Evolutionary conservation across 2,329 filamentous ascomycete genomes (phyloP).

Genomic region (Colletotrichum plurivorum): DNA sequence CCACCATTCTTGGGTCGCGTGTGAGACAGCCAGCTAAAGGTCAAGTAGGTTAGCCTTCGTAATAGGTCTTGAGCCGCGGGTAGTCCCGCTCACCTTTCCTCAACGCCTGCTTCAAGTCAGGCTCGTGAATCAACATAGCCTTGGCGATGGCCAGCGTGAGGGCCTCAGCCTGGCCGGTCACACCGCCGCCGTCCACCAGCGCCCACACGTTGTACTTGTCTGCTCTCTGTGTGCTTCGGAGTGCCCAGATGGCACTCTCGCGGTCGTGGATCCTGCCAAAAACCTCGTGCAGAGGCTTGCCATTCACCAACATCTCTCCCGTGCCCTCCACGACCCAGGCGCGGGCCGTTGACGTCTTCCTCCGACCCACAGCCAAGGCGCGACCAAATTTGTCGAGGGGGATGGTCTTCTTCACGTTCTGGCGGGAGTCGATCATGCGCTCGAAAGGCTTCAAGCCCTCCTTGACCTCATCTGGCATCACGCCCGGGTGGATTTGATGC

Average conservation of each 20-base stretch:
- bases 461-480: slow-evolving; percentile 80
- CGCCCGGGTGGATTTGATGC: slow-evolving; percentile 85
- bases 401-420: slow-evolving; percentile 73
- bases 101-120: slow-evolving; percentile 87
- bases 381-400: slow-evolving; percentile 83
- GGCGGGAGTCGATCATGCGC: slow-evolving; percentile 79
- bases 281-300: slow-evolving; percentile 83
- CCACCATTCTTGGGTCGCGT: slow-evolving; percentile 90
- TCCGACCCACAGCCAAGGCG: slow-evolving; percentile 83
- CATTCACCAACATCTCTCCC: slow-evolving; percentile 91
- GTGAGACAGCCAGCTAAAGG: slow-evolving; percentile 89
- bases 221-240: slow-evolving; percentile 84
- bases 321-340: slow-evolving; percentile 94
- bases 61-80: not conserved
- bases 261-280: slow-evolving; percentile 94
- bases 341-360: slow-evolving; percentile 88
- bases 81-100: slow-evolving; percentile 81
- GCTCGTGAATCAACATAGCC: slow-evolving; percentile 91
- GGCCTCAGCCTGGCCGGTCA: slow-evolving; percentile 95
- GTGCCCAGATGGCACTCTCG: slow-evolving; percentile 92
- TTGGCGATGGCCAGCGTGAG: slow-evolving; percentile 91
- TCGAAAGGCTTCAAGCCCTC: slow-evolving; percentile 78
- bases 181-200: slow-evolving; percentile 85
- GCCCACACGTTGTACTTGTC: slow-evolving; percentile 99
- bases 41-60: slow-evolving; percentile 58